Base-by-base conservation (phyloP, 2,329 filamentous ascomycete species). In the Pestalotiopsis sp. region DNA sequence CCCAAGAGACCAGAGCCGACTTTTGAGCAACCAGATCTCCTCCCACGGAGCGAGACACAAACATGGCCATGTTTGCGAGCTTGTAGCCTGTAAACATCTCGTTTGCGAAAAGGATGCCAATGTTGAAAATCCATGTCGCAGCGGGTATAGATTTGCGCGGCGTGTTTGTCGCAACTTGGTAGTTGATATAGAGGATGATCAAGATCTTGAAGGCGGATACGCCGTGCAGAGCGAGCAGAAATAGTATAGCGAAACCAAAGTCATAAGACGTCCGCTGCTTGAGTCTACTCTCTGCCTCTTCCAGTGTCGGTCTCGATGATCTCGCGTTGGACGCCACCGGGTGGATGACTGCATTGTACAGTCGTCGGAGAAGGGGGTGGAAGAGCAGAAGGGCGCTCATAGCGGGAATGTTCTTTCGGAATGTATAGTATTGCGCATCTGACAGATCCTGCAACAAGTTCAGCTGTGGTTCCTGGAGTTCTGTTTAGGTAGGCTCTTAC, bases 101-200 rank as follows among this genome's bases (percentile, higher is more conserved):
- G 77, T 99, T 99, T 66, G 93, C 90, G 77, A 99, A 98, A 45
- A 99, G 83, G 4, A 91, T 92, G 31, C 85, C 86, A 67, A 99
- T 88, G 75, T 97, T 98, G 84, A 98, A 98, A 3, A 89, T 80
- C 96, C 97, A 99, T 0, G 95, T 97, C 7, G 87, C 90, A 3
- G 83, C 83, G 0, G 95, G 94, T 0, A 97, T 83, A 72, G 91
- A 91, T 36, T 85, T 82, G 69, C 88, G 89, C 11, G 94, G 93
- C 13, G 97, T 80, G 56, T 82, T 82, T 5, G 89, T 97, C 13
- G 90, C 93, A 56, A 99, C 85, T 69, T 87, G 87, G 82, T 92
- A 98, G 80, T 99, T 99, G 72, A 92, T 76, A 72, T 88, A 92
- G 13, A 99, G 82, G 66, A 99, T 97, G 0, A 85, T 70, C 2